These are phyloP conservation scores for Linum trigynum DNA, from an alignment of 345 rosid genomes.

Conservation along the genomic window DNA sequence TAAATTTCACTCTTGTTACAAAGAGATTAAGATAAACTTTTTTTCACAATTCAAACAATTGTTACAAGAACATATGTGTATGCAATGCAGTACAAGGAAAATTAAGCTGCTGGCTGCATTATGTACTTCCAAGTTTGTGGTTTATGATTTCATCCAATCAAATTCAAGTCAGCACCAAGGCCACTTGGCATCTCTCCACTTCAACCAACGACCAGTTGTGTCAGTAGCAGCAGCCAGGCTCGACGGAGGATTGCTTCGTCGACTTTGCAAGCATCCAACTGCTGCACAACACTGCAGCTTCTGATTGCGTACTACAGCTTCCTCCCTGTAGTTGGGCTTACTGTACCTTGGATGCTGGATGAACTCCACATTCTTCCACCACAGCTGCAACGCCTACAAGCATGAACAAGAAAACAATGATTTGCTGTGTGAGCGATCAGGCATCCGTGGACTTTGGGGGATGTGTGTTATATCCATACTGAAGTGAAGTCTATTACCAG, in stretches of 20 bases:
- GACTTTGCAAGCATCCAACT: slow-evolving; percentile 11
- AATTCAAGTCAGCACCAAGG: slow-evolving; percentile 57
- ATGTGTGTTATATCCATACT: neutral
- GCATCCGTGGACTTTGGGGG: slow-evolving; percentile 6
- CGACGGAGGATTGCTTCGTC: slow-evolving; percentile 5
- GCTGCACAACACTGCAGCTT: slow-evolving; percentile 37
- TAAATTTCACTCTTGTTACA: no score
- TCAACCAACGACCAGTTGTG: slow-evolving; percentile 33
- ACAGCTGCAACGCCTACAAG: slow-evolving; percentile 67
- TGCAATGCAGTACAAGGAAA: no score
- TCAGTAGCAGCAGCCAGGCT: slow-evolving; percentile 5
- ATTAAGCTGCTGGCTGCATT: no score
- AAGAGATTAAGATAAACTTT: no score
- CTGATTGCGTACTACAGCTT: slow-evolving; percentile 43
- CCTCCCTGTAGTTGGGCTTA: slow-evolving; percentile 53
- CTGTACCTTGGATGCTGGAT: slow-evolving; percentile 68
- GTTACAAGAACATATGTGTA: no score
- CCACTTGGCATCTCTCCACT: slow-evolving; percentile 90
- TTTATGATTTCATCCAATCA: no score
- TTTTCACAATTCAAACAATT: no score
- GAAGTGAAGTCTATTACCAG: neutral
- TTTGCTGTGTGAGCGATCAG: neutral
- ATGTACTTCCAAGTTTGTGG: no score
- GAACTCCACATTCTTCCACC: slow-evolving; percentile 79
- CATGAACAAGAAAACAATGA: neutral